Evolutionary conservation across 108 stramenopile genomes (phyloP), one percentile per base, ranked within the genome.

Genomic region (Nitzschia sp.): DNA sequence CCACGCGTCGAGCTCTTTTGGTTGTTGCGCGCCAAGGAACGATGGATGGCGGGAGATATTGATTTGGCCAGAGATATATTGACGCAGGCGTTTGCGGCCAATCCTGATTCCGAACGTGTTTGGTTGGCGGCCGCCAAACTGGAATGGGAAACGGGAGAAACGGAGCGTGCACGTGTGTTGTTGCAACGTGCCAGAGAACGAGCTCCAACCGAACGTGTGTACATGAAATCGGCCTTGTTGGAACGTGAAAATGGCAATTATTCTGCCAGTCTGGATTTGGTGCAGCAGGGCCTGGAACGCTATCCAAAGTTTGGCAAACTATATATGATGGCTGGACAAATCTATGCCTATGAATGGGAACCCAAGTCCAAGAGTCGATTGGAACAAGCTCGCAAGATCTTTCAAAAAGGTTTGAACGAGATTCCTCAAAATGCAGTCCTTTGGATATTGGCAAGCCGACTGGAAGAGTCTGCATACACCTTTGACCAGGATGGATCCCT

Each of bases 291-390:
- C 7, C 54, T 95, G 0, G 24, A 64, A 37, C 71, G 81, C 42
- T 97, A 87, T 70, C 81, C 90, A 3, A 73, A 84, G 10, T 91
- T 83, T 69, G 63, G 80, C 8, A 96, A 98, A 74, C 63, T 93
- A 43, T 98, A 97, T 77, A 92, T 98, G 86, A 98, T 99, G 95
- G 95, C 92, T 10, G 97, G 94, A 8, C 96, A 98, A 70, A 88
- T 93, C 12, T 94, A 85, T 56, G 84, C 89, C 8, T 81, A 96
- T 20, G 81, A 93, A 39, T 66, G 88, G 53, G 19, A 41, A n/a
- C 54, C 78, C 21, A 80, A 80, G 53, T 62, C 74, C 39, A 84
- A 80, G 79, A 64, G 61, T 10, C 77, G 78, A 72, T 57, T 93
- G 15, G 88, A 89, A 56, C 57, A 76, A 46, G 93, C 94, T 40